Evolutionary conservation across 495 filamentous ascomycete genomes (phyloP).

Genomic region (Lichenothelia convexa): DNA sequence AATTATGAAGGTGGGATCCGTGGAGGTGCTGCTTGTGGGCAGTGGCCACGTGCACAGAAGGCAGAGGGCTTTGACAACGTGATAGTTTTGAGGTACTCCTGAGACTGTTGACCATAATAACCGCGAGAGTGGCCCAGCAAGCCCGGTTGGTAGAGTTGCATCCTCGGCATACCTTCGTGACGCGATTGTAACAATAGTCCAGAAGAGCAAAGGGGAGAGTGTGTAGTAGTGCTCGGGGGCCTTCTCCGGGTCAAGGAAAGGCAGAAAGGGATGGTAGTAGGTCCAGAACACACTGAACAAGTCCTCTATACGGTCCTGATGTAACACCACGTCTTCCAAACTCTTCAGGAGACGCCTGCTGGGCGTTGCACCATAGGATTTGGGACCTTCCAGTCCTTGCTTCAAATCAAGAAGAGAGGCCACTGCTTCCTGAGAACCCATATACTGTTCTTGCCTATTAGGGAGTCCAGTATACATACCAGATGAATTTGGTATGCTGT

Average conservation of each 20-base stretch:
- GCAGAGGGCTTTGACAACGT: constrained; percentile 80
- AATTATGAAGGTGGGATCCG: constrained; percentile 79
- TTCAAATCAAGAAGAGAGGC: not conserved
- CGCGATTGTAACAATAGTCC: constrained; percentile 70
- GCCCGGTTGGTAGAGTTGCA: constrained; percentile 42
- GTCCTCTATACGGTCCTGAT: too few species aligned
- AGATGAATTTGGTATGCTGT: too few species aligned
- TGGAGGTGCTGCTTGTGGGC: constrained; percentile 68
- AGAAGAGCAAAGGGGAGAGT: constrained; percentile 61
- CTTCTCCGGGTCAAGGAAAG: constrained; percentile 55
- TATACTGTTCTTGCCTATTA: too few species aligned
- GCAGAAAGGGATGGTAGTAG: constrained; percentile 69
- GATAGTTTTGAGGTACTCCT: constrained; percentile 69
- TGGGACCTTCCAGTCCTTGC: not conserved
- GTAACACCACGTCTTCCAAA: constrained; percentile 57
- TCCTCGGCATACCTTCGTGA: constrained; percentile 54
- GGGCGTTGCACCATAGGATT: too few species aligned
- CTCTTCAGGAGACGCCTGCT: constrained; percentile 24
- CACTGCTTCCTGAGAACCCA: not conserved
- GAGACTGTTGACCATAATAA: constrained; percentile 69
- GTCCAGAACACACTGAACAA: constrained; percentile 67
- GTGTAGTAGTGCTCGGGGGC: constrained; percentile 59
- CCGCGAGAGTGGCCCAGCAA: constrained; percentile 53
- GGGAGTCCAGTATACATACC: too few species aligned
- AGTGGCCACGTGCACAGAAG: constrained; percentile 83